These are phyloP conservation scores for Pelargonium myrrhifolium DNA, from an alignment of 441 rosid species.

Conservation along the genomic window DNA sequence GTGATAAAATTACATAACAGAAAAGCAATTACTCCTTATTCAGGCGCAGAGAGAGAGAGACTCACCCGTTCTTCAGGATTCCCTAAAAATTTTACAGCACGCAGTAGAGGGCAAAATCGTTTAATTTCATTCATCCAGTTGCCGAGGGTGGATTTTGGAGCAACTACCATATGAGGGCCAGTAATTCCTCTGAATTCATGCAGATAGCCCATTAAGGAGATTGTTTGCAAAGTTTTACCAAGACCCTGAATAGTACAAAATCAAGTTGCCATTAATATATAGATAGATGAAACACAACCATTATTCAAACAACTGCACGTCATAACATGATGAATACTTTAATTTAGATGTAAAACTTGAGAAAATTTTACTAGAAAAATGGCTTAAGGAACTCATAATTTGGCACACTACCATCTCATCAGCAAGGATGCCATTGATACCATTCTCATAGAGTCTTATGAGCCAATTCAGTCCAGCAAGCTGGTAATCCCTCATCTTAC, in stretches of 20 bases:
- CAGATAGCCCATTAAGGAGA: constrained; percentile 87
- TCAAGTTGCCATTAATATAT: neutral
- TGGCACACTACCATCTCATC: constrained; percentile 71
- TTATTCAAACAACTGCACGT: neutral
- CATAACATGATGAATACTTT: neutral
- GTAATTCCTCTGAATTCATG: constrained; percentile 90
- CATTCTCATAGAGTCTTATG: constrained; percentile 93
- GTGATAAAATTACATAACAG: neutral
- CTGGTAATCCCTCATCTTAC: constrained; percentile 97
- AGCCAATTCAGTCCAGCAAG: constrained; percentile 98
- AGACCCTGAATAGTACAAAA: constrained; percentile 58
- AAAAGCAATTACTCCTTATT: constrained; percentile 4
- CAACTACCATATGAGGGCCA: constrained; percentile 99
- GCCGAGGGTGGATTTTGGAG: constrained; percentile 99
- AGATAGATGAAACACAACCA: neutral
- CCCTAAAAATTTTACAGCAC: constrained; percentile 94
- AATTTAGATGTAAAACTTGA: neutral
- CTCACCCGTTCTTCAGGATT: constrained; percentile 98
- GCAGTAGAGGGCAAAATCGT: constrained; percentile 87
- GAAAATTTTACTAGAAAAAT: neutral
- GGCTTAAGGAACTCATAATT: neutral
- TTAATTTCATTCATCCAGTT: constrained; percentile 99
- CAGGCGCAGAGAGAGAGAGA: neutral
- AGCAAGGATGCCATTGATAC: constrained; percentile 96
- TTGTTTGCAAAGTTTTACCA: constrained; percentile 98